Evolutionary conservation across 2,329 filamentous ascomycete species (phyloP).

Genomic region (Talaromyces sp.): DNA sequence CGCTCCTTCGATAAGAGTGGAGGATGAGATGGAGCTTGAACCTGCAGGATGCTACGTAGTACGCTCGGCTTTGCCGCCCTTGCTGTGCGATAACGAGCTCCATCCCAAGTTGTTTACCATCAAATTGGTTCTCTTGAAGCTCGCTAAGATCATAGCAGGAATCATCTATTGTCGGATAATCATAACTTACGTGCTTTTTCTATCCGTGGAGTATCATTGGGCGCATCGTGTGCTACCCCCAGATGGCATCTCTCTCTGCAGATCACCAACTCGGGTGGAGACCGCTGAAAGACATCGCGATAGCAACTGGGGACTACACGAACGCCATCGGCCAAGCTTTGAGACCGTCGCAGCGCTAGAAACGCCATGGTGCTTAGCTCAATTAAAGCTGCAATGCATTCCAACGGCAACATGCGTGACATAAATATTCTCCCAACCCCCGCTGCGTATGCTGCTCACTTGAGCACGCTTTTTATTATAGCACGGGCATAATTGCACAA

Average conservation of each 20-base stretch:
- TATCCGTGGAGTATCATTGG: background rate
- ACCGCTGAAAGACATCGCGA: background rate
- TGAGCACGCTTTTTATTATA: background rate
- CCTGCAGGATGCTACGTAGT: background rate
- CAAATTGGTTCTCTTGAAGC: background rate
- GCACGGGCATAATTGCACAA: background rate
- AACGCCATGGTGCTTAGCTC: background rate
- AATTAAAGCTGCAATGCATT: background rate
- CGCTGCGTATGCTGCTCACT: background rate
- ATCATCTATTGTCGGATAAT: background rate
- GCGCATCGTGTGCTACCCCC: background rate
- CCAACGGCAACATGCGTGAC: background rate
- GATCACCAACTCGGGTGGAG: constrained; percentile 3
- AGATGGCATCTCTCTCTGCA: background rate
- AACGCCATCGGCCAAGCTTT: constrained; percentile 8
- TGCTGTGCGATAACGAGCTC: background rate
- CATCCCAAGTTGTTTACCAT: background rate
- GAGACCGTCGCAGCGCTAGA: constrained; percentile 10
- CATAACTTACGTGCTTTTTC: background rate
- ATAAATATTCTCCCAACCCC: constrained; percentile 10
- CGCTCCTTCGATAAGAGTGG: constrained; percentile 4
- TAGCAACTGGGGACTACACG: background rate
- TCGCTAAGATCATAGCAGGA: background rate
- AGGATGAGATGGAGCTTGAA: background rate
- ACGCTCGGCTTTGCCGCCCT: background rate